A percentile compares a stretch with the other conserved stretches of the same genome.
phyloP scores from a whole-genome alignment of 2,329 filamentous ascomycete species.

The Colletotrichum agaves region DNA sequence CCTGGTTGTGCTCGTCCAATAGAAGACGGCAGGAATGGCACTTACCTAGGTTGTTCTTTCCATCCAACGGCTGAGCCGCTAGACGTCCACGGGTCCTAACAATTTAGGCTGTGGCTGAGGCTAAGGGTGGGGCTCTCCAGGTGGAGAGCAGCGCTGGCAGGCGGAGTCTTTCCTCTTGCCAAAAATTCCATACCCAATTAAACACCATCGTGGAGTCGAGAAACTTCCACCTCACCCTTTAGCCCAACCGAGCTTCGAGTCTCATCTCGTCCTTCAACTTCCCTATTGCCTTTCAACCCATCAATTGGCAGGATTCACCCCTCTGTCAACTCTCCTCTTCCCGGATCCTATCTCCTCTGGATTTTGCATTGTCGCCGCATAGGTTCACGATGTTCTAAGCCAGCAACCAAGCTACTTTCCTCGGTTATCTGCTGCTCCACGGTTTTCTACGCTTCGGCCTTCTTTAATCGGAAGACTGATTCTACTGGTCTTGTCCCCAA shows the following conservation, averaged over 20 bases:
- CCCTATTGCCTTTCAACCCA: constrained; percentile 38
- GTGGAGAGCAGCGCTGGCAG: constrained; percentile 27
- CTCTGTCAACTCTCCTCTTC: constrained; percentile 40
- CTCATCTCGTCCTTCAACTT: constrained; percentile 40
- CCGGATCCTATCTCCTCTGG: constrained; percentile 51
- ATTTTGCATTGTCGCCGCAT: constrained; percentile 41
- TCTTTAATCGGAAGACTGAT: constrained; percentile 36
- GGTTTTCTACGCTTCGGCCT: constrained; percentile 37
- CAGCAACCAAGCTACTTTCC: constrained; percentile 29
- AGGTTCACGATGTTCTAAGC: constrained; percentile 53
- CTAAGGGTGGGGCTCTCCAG: constrained; percentile 23
- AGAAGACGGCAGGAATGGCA: not conserved
- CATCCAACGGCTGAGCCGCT: constrained; percentile 5
- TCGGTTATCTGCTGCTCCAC: constrained; percentile 36
- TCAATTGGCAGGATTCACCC: constrained; percentile 24
- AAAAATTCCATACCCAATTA: constrained; percentile 38
- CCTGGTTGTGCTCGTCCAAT: not conserved
- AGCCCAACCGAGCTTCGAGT: constrained; percentile 42
- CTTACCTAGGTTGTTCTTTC: not conserved
- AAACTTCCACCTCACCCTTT: constrained; percentile 57
- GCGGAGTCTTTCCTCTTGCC: constrained; percentile 24
- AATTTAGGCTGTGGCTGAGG: constrained; percentile 38
- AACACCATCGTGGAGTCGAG: constrained; percentile 46
- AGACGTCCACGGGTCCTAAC: constrained; percentile 26
- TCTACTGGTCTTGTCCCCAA: constrained; percentile 37